A percentile compares a stretch with the other conserved stretches of the same genome.
Conservation (phyloP, 352 stramenopile genomes). For the Nothophytophthora sp. region DNA sequence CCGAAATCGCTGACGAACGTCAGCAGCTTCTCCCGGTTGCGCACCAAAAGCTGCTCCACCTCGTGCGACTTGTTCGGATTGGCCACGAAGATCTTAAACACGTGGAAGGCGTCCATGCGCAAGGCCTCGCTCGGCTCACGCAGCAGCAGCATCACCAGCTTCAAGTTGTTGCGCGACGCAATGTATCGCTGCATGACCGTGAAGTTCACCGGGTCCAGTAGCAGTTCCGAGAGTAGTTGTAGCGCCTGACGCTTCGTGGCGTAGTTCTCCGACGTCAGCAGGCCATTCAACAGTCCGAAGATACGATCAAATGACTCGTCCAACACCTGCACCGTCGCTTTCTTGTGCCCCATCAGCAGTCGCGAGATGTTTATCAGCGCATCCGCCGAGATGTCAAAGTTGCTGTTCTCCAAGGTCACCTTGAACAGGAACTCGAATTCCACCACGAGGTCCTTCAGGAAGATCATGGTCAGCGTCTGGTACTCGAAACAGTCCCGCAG, state of each 20-base stretch:
- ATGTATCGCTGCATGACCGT: conserved; percentile 82
- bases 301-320: conserved; percentile 66
- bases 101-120: conserved; percentile 83
- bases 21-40: conserved; percentile 78
- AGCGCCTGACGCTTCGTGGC: conserved; percentile 73
- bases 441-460: conserved; percentile 53
- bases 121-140: conserved; percentile 75
- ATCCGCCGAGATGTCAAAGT: conserved; percentile 87
- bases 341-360: conserved; percentile 68
- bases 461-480: conserved; percentile 56
- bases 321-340: conserved; percentile 46
- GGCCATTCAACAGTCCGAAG: conserved; percentile 62
- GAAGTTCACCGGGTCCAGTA: conserved; percentile 79
- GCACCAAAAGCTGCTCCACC: conserved; percentile 70
- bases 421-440: conserved; percentile 74
- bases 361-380: conserved; percentile 81
- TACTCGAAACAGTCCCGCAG: conserved; percentile 81
- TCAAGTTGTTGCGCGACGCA: conserved; percentile 65
- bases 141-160: conserved; percentile 74
- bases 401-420: conserved; percentile 73
- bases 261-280: conserved; percentile 71
- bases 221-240: conserved; percentile 70
- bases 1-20: conserved; percentile 79
- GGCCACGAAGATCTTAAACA: conserved; percentile 90
- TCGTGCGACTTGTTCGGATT: conserved; percentile 83